Evolutionary conservation across 2,329 filamentous ascomycete genomes (phyloP).

Genomic region (Sporothrix euskadiensis): DNA sequence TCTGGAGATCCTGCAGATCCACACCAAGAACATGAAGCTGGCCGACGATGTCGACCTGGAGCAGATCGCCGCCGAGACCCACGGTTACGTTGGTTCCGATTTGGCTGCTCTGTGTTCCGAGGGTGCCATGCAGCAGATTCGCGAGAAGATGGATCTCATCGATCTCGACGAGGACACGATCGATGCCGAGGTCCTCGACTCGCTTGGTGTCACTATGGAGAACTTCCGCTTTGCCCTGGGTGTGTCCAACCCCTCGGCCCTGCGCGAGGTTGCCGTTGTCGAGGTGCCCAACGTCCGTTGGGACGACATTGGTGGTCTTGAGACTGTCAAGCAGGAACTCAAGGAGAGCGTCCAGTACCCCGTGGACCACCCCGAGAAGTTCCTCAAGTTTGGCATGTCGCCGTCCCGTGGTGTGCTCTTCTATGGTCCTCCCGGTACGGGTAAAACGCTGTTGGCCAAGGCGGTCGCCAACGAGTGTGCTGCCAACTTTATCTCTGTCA

Average conservation of each 20-base stretch:
- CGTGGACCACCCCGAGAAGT: constrained; percentile 98
- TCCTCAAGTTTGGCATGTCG: constrained; percentile 99
- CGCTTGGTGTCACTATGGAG: constrained; percentile 97
- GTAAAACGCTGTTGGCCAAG: constrained; percentile 99
- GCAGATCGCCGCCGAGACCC: constrained; percentile 94
- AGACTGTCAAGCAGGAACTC: constrained; percentile 98
- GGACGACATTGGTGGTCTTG: constrained; percentile 99
- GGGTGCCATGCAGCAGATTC: constrained; percentile 99
- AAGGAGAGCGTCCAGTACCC: constrained; percentile 99
- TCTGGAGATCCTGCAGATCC: constrained; percentile 97
- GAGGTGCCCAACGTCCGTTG: constrained; percentile 99
- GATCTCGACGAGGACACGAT: constrained; percentile 99
- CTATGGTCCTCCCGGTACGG: constrained; percentile 98
- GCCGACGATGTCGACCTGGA: constrained; percentile 95
- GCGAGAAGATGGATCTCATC: constrained; percentile 99
- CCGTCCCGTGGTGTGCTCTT: constrained; percentile 98
- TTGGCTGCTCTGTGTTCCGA: constrained; percentile 97
- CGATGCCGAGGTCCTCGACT: constrained; percentile 96
- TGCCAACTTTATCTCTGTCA: constrained; percentile 99
- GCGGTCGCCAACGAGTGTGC: constrained; percentile 98
- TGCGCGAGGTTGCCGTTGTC: constrained; percentile 97
- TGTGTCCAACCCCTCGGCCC: constrained; percentile 96
- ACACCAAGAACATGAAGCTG: constrained; percentile 99
- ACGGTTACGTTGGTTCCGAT: constrained; percentile 99
- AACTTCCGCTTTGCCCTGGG: constrained; percentile 99